phyloP scores from a whole-genome alignment of 1,139 yeast species.

The Trichomonascaceae sp. region DNA sequence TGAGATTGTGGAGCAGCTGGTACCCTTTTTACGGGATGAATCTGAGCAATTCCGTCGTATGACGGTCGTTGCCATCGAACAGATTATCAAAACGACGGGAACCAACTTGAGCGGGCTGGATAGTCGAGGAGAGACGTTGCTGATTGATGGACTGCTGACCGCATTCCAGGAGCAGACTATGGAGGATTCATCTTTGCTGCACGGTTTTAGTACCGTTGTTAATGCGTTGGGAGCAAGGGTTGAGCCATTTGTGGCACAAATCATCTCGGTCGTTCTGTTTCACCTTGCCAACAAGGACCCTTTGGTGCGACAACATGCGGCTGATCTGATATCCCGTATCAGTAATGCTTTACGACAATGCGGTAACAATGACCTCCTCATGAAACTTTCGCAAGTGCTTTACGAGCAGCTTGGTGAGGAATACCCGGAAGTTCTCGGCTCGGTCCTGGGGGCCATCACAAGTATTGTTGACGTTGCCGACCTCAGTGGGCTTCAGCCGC shows the following conservation, averaged over 20 bases:
- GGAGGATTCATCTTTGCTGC: slow-evolving; percentile 42
- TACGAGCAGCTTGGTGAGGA: slow-evolving; percentile 93
- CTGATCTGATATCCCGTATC: slow-evolving; percentile 56
- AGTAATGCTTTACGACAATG: slow-evolving; percentile 60
- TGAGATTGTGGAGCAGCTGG: slow-evolving; percentile 43
- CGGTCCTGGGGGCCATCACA: slow-evolving; percentile 60
- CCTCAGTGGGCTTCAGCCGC: slow-evolving; percentile 59
- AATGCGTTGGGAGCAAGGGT: slow-evolving; percentile 56
- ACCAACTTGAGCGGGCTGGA: slow-evolving; percentile 22
- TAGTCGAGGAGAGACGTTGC: slow-evolving; percentile 45
- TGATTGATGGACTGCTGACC: slow-evolving; percentile 72
- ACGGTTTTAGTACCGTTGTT: slow-evolving; percentile 55
- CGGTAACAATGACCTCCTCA: slow-evolving; percentile 44
- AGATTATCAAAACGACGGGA: slow-evolving; percentile 26
- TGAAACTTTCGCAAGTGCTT: slow-evolving; percentile 59
- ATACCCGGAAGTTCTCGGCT: slow-evolving; percentile 86
- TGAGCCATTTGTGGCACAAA: slow-evolving; percentile 62
- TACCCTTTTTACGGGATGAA: slow-evolving; percentile 60
- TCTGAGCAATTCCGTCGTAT: slow-evolving; percentile 68
- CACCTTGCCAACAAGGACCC: slow-evolving; percentile 63
- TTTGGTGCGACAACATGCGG: slow-evolving; percentile 72
- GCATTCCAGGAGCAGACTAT: slow-evolving; percentile 71
- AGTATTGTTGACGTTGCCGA: slow-evolving; percentile 40
- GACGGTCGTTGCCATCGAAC: slow-evolving; percentile 60
- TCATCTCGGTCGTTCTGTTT: slow-evolving; percentile 61